Evolutionary conservation across 2,329 filamentous ascomycete genomes (phyloP).

Genomic region (Penicillium janthinellum): DNA sequence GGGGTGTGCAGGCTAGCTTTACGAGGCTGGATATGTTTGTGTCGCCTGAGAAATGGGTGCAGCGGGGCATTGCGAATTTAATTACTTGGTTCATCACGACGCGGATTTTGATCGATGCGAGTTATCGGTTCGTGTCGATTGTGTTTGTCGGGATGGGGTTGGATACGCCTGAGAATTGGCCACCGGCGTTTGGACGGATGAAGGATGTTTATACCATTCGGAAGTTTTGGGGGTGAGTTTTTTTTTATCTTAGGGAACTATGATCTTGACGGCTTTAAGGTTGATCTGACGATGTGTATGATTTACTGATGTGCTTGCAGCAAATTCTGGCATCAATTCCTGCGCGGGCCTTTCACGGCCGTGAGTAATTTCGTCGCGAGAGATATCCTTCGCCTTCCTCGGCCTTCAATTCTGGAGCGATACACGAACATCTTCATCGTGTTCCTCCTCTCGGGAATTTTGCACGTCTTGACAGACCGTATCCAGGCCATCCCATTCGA

Average conservation of each 20-base stretch:
- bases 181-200: slow-evolving; percentile 28
- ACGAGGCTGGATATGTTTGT: slow-evolving; percentile 8
- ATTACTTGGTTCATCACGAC: slow-evolving; percentile 19
- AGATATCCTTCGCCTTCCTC: slow-evolving; percentile 21
- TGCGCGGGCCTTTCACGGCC: slow-evolving; percentile 28
- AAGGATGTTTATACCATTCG: slow-evolving; percentile 30
- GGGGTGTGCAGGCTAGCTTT: background rate
- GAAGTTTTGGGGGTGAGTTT: slow-evolving; percentile 33
- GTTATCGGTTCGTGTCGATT: slow-evolving; percentile 25
- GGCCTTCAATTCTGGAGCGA: slow-evolving; percentile 24
- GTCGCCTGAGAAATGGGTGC: slow-evolving; percentile 15
- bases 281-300: too few species aligned
- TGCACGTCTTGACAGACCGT: slow-evolving; percentile 26
- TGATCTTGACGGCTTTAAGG: too few species aligned
- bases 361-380: slow-evolving; percentile 24
- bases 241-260: background rate
- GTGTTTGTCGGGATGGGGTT: slow-evolving; percentile 21
- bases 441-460: slow-evolving; percentile 31
- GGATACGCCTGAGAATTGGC: slow-evolving; percentile 22
- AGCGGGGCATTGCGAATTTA: slow-evolving; percentile 11
- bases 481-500: slow-evolving; percentile 16
- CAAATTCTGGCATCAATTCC: slow-evolving; percentile 35
- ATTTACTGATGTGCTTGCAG: slow-evolving; percentile 11
- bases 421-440: slow-evolving; percentile 34
- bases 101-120: slow-evolving; percentile 22